phyloP scores from a whole-genome alignment of 2,329 filamentous ascomycete species.

The Epichloe amarillans region DNA sequence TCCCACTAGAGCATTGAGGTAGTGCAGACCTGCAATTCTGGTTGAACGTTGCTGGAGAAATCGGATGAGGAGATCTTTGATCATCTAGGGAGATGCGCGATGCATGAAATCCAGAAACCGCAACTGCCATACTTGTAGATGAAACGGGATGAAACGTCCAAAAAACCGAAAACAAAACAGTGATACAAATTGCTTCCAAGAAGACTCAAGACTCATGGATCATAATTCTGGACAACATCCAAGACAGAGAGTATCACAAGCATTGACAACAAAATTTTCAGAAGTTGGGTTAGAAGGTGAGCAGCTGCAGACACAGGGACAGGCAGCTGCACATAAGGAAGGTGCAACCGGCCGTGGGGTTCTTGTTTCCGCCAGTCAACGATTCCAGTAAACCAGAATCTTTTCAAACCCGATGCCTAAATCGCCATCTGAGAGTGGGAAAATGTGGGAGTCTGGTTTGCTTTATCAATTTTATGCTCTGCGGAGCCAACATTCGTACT shows the following conservation, averaged over 20 bases:
- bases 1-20: background rate
- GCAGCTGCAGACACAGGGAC: background rate
- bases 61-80: background rate
- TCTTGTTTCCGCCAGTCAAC: background rate
- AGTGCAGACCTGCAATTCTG: background rate
- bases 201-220: conserved; percentile 14
- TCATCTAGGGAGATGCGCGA: conserved; percentile 7
- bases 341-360: background rate
- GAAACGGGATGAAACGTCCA: conserved; percentile 14
- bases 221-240: conserved; percentile 19
- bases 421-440: background rate
- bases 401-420: background rate
- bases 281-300: conserved; percentile 5
- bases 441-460: background rate
- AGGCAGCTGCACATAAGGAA: background rate
- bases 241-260: conserved; percentile 19
- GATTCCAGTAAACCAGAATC: background rate
- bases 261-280: conserved; percentile 20
- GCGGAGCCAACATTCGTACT: background rate
- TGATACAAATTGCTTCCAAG: conserved; percentile 23
- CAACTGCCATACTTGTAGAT: conserved; percentile 22
- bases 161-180: conserved; percentile 23
- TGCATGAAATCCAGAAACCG: conserved; percentile 11
- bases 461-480: background rate
- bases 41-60: background rate